Base-by-base conservation (phyloP, 108 stramenopile species). In the Phaeodactylum tricornutum region DNA sequence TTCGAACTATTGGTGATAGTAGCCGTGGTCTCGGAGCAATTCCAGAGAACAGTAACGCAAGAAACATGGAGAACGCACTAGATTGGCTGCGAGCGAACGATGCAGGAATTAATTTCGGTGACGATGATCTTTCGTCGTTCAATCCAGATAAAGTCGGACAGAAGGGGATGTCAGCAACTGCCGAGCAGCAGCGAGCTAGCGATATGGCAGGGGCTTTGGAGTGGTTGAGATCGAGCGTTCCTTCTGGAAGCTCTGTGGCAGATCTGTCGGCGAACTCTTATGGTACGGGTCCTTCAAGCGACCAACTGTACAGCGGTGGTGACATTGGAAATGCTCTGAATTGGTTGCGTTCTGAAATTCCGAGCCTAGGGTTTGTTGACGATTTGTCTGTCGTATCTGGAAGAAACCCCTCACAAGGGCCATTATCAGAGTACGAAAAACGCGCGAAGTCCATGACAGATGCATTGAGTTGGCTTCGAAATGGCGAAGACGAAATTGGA, bases 261-360 rank as follows among this genome's bases (percentile, higher is more conserved):
- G 16, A 26, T 20, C 27, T 27, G 23, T 22, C 53, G 8, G 41
- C 40, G 9, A n/a, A n/a, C n/a, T n/a, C n/a, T n/a, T n/a, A n/a
- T n/a, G n/a, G n/a, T n/a, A 11, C 17, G 25, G 42, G 40, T 19
- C n/a, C n/a, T n/a, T n/a, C n/a, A n/a, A n/a, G n/a, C n/a, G 15
- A 34, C 16, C 14, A 28, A 21, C n/a, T n/a, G 19, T n/a, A 22
- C 3, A 25, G 30, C 27, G 63, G 53, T 24, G 41, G 51, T 19
- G 57, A 72, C 2, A 66, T 72, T 31, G 41, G 53, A 37, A 63
- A 58, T 46, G 51, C 62, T 7, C 24, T 66, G 4, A 53, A 65
- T 33, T 71, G 70, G 70, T 36, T 70, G 4, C 39, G 39, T 20
- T 20, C 16, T 20, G 39, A 41, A 41, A 41, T 15, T 14, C 16